Conservation (phyloP, 768 basidiomycete genomes). For the Phanerodontia chrysosporium region DNA sequence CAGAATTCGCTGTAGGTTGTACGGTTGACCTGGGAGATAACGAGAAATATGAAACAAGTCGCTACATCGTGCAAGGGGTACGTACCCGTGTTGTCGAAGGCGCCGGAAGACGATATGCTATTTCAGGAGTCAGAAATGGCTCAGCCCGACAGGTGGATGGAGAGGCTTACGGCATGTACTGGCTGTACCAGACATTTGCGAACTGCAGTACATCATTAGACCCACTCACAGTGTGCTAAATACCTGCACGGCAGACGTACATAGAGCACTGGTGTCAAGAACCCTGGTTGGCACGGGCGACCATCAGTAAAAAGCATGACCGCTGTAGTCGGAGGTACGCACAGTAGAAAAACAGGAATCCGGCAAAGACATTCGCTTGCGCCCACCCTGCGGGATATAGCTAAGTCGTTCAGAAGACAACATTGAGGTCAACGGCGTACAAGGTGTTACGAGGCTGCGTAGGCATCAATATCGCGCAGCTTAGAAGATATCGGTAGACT, state of each 20-base stretch:
- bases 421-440: conserved; percentile 39
- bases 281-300: no score
- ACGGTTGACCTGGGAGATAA: conserved; percentile 18
- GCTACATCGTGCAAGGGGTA: not conserved
- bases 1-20: conserved; percentile 38
- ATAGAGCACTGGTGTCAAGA: conserved; percentile 34
- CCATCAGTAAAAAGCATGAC: not conserved
- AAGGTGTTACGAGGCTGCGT: conserved; percentile 40
- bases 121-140: conserved; percentile 5
- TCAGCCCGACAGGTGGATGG: not conserved
- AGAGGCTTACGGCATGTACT: conserved; percentile 50
- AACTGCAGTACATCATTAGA: not conserved
- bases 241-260: conserved; percentile 29
- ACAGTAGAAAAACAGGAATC: conserved; percentile 42
- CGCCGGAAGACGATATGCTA: conserved; percentile 22
- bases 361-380: conserved; percentile 58
- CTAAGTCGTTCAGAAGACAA: no score
- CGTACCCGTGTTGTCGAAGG: conserved; percentile 36
- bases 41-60: not conserved
- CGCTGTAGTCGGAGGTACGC: not conserved
- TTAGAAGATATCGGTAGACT: no score
- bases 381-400: no score
- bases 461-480: no score
- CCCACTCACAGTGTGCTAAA: conserved; percentile 25
- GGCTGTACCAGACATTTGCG: conserved; percentile 50